Percentiles rank a stretch among this genome's conserved stretches.
phyloP scores from a whole-genome alignment of 768 basidiomycete species.

The Asterophora parasitica region DNA sequence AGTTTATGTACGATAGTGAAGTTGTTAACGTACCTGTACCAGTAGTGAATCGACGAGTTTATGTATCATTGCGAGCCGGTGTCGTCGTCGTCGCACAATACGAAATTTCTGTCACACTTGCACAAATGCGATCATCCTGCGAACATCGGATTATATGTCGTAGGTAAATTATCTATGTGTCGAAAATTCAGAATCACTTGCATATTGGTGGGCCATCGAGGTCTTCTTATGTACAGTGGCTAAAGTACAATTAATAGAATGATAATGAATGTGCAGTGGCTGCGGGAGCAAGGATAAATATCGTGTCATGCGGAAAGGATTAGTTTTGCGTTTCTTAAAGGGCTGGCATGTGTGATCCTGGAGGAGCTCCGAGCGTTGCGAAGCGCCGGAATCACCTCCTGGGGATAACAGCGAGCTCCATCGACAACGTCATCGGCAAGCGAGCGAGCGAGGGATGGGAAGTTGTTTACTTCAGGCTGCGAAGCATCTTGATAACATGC shows the following conservation, averaged over 20 bases:
- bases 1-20: too few relatives aligned
- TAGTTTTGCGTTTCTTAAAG: neutral
- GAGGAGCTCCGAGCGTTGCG: too few relatives aligned
- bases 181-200: too few relatives aligned
- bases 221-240: neutral
- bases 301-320: neutral
- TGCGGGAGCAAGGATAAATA: neutral
- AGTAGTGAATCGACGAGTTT: too few relatives aligned
- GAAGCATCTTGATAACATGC: constrained; percentile 11
- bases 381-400: neutral
- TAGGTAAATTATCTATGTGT: too few relatives aligned
- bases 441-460: neutral
- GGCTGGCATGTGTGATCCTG: neutral
- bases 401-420: neutral
- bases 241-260: constrained; percentile 1
- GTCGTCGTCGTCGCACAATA: too few relatives aligned
- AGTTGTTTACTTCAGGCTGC: constrained; percentile 11
- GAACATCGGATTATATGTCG: too few relatives aligned
- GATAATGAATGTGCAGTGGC: neutral
- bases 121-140: too few relatives aligned
- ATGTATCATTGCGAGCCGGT: too few relatives aligned
- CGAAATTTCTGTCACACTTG: too few relatives aligned
- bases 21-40: too few relatives aligned
- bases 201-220: neutral
- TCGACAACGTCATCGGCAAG: neutral